Evolutionary conservation across 1,284 basidiomycete genomes (phyloP).

Genomic region (Cutaneotrichosporon sp.): DNA sequence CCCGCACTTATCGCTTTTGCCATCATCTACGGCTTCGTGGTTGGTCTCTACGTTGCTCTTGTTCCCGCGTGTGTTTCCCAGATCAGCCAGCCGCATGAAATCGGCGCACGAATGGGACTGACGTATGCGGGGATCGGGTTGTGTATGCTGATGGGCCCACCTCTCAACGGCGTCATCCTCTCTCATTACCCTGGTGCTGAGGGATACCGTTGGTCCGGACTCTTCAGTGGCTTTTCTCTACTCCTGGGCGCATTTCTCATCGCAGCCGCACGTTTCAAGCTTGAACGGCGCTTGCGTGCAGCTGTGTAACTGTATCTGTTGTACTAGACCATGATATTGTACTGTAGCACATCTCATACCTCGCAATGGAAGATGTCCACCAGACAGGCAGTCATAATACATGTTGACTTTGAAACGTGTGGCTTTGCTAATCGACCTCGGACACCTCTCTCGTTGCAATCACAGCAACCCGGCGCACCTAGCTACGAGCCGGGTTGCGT

Average conservation of each 20-base stretch:
- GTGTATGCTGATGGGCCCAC: constrained; percentile 38
- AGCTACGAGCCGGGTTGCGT: too few relatives aligned
- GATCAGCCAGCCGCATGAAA: constrained; percentile 22
- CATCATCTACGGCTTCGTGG: constrained; percentile 40
- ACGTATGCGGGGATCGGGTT: constrained; percentile 24
- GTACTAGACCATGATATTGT: too few relatives aligned
- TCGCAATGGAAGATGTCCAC: too few relatives aligned
- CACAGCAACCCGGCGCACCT: too few relatives aligned
- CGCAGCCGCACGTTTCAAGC: neutral
- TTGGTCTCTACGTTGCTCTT: constrained; percentile 26
- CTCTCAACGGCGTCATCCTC: constrained; percentile 42
- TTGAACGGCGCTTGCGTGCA: neutral
- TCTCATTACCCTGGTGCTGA: neutral
- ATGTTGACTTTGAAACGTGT: too few relatives aligned
- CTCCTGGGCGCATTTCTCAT: neutral
- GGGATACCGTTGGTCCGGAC: neutral
- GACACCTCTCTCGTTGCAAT: too few relatives aligned
- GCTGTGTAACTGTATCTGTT: too few relatives aligned
- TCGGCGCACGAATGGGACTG: constrained; percentile 32
- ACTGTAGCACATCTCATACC: too few relatives aligned
- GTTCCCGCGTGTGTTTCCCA: constrained; percentile 26
- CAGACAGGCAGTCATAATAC: too few relatives aligned
- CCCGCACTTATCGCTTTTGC: constrained; percentile 36
- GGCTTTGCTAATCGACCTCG: too few relatives aligned
- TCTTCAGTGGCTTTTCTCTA: neutral